Base-by-base conservation (phyloP, 352 stramenopile genomes). In the Globisporangium canariense region DNA sequence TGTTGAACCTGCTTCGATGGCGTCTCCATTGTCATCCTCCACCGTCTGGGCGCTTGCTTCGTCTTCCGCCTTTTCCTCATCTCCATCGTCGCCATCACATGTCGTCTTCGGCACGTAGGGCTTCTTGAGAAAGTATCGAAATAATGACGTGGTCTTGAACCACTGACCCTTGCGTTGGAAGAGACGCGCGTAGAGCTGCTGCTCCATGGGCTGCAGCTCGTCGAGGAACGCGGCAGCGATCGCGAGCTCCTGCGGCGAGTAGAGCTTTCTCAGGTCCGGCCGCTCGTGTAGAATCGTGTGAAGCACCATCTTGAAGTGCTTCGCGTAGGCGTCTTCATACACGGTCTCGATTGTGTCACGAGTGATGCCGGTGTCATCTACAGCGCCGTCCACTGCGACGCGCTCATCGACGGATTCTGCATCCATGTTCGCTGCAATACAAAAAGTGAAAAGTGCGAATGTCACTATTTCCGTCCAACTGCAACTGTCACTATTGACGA, bases 161-260 rank as follows among this genome's bases (percentile, higher is more conserved):
- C 86, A 95, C 51, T 76, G 71, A 0, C 84, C 86, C 60, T 86
- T 88, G 36, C 86, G 86, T 60, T 93, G 84, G 28, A 95, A 81
- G 25, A 93, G 63, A 10, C 83, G 86, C 45, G 85, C 82, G 55
- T 92, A 93, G 28, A 95, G 58, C n/a, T 83, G 72, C 66, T 91
- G 82, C 46, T 81, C 78, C 16, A 79, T 60, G 4, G 76, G 68
- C 36, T 79, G 57, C 3, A 94, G 57, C 4, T 70, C 70, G 0
- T 74, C 60, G 2, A 94, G 72, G 54, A 89, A 92, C 1, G 66
- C 55, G 1, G 73, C 68, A 4, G 74, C 80, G 0, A 89, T 53
- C 14, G 56, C 58, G 16, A 77, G 66, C 62, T 94, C 85, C 4
- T 70, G 68, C 0, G 40, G 22, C 11, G 75, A 84, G 41, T 89